Evolutionary conservation across 2,329 filamentous ascomycete species (phyloP).

Genomic region (Pseudogymnoascus sp.): DNA sequence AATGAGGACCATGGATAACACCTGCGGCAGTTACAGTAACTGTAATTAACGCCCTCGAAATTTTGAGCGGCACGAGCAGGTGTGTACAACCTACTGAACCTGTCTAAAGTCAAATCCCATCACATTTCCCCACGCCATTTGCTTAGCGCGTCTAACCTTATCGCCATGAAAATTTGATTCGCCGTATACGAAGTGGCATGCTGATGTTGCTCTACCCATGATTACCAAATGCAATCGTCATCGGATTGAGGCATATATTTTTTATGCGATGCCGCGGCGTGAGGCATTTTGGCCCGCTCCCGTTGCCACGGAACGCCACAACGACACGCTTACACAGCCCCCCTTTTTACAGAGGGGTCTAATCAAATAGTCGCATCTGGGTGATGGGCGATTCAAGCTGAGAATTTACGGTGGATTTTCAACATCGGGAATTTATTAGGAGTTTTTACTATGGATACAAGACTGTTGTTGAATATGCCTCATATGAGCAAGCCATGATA

Average conservation of each 20-base stretch:
- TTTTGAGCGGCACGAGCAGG: too few species aligned
- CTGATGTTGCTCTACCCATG: not conserved
- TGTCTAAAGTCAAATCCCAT: not conserved
- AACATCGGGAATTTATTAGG: not conserved
- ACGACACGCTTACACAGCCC: not conserved
- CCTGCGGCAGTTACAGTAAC: too few species aligned
- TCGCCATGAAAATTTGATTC: not conserved
- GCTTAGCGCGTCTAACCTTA: not conserved
- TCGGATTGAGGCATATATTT: slow-evolving; percentile 9
- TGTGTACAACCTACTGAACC: not conserved
- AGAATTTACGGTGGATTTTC: not conserved
- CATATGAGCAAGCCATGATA: not conserved
- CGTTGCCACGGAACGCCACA: not conserved
- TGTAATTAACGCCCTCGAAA: not conserved
- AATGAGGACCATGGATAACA: not conserved
- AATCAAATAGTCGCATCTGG: not conserved
- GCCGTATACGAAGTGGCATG: not conserved
- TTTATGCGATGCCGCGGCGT: not conserved
- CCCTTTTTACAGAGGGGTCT: not conserved
- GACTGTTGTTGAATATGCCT: not conserved
- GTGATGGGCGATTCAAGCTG: not conserved
- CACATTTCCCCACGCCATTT: not conserved
- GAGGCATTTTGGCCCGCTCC: slow-evolving; percentile 7
- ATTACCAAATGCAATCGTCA: slow-evolving; percentile 5
- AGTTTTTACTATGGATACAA: not conserved